Conservation (phyloP, 2,329 filamentous ascomycete genomes). For the Fusarium scirpi region DNA sequence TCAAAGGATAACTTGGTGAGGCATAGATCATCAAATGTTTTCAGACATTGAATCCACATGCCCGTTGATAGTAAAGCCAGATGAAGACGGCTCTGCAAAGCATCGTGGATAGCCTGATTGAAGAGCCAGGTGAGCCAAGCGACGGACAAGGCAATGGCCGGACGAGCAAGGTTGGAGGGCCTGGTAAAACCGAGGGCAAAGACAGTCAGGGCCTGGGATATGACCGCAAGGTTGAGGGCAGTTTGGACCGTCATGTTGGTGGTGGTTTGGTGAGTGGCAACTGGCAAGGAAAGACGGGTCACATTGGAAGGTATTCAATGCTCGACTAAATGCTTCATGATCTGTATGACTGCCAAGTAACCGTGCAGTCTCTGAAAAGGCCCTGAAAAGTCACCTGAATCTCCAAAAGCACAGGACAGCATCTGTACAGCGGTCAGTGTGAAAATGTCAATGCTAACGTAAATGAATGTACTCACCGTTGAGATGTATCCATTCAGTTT, state of each 20-base stretch:
- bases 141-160: background rate
- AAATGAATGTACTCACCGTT: background rate
- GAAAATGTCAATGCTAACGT: background rate
- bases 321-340: background rate
- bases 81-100: constrained; percentile 23
- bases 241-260: constrained; percentile 8
- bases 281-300: background rate
- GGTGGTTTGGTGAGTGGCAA: background rate
- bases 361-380: background rate
- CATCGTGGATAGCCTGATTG: constrained; percentile 14
- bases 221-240: constrained; percentile 11
- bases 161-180: background rate
- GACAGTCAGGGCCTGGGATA: constrained; percentile 18
- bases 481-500: background rate
- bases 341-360: background rate
- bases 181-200: constrained; percentile 18
- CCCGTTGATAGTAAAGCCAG: constrained; percentile 33
- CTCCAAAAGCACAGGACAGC: background rate
- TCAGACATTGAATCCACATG: constrained; percentile 40
- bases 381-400: background rate
- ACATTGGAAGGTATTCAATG: background rate
- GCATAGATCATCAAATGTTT: constrained; percentile 33
- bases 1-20: constrained; percentile 17
- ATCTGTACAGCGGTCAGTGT: background rate
- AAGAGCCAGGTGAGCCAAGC: constrained; percentile 25